phyloP scores from a whole-genome alignment of 169 alveolate genomes.

The Plasmodium falciparum region DNA sequence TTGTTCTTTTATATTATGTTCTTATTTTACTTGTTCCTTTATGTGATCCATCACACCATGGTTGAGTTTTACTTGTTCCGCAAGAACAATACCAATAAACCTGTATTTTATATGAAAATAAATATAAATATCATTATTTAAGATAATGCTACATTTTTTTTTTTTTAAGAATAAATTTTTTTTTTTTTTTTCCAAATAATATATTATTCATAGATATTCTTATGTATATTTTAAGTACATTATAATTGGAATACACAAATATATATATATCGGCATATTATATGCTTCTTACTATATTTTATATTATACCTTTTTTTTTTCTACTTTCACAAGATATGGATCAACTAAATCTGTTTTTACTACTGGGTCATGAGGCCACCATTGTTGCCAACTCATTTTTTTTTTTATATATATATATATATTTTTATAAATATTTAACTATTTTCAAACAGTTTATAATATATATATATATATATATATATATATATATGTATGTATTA shows the following conservation, averaged over 20 bases:
- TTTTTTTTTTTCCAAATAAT: neutral
- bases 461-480: too few species aligned
- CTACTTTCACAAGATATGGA: slow-evolving; percentile 84
- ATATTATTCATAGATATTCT: neutral
- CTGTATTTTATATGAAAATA: slow-evolving; percentile 42
- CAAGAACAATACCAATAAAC: slow-evolving; percentile 88
- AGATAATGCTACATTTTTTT: neutral
- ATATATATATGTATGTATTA: too few species aligned
- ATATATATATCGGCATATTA: slow-evolving; percentile 1
- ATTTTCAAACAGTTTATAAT: too few species aligned
- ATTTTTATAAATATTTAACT: too few species aligned
- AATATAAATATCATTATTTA: too few species aligned
- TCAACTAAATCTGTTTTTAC: slow-evolving; percentile 82
- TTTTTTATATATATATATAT: too few species aligned
- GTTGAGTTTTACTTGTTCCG: slow-evolving; percentile 83
- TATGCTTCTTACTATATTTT: neutral
- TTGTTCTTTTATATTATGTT: neutral
- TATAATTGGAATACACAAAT: slow-evolving; percentile 1
- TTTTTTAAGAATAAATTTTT: slow-evolving; percentile 19
- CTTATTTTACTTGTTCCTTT: slow-evolving; percentile 81
- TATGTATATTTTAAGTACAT: slow-evolving; percentile 1
- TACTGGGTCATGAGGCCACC: slow-evolving; percentile 90
- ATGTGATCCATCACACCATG: slow-evolving; percentile 88
- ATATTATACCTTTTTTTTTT: slow-evolving; percentile 80
- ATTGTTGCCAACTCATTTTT: slow-evolving; percentile 84